Evolutionary conservation across 1,284 basidiomycete genomes (phyloP), one percentile per base, ranked within the genome.

Genomic region (Ustilago curta): DNA sequence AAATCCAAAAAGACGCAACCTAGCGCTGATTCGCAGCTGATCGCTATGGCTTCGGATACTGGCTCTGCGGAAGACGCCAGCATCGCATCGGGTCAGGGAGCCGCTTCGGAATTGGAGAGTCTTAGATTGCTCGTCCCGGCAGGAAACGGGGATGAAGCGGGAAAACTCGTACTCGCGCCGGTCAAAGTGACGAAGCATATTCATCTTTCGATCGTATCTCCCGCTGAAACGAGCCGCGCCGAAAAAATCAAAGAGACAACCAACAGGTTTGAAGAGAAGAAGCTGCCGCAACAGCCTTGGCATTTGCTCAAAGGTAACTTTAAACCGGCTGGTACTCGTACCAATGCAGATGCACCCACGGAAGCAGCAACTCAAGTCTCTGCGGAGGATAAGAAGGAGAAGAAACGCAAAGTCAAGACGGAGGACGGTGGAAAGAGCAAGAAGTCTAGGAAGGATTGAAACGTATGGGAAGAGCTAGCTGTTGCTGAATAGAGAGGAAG

Each of bases 241-340:
- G 39, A 59, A 18, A 65, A 57, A 21, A n/a, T 60, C 8, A 58
- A 54, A 39, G 59, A 58, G 43, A 35, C 57, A 4, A 59, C 43
- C 18, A 70, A 58, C 49, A 47, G 51, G 21, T 70, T 54, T 23
- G 64, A 53, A 25, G 60, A 59, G 60, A 69, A 58, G 43, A 65
- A 59, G 60, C 61, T 70, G 50, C 68, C 68, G 18, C 59, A 65
- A 29, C 79, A 81, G 66, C 79, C 79, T 4, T 79, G 77, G 77
- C 72, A 79, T 37, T 49, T 76, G 29, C 47, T 81, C 4, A 69
- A 69, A 32, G 76, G 76, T 2, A 50, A 45, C 27, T 81, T 79
- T 35, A 50, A 53, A 23, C 53, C 57, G 4, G 57, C 59, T 23
- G 65, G 75, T 14, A 65, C 49, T 27, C 51, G 56, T 18, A 35